Conservation (phyloP, 2,329 filamentous ascomycete species). For the Colletotrichum sp. region DNA sequence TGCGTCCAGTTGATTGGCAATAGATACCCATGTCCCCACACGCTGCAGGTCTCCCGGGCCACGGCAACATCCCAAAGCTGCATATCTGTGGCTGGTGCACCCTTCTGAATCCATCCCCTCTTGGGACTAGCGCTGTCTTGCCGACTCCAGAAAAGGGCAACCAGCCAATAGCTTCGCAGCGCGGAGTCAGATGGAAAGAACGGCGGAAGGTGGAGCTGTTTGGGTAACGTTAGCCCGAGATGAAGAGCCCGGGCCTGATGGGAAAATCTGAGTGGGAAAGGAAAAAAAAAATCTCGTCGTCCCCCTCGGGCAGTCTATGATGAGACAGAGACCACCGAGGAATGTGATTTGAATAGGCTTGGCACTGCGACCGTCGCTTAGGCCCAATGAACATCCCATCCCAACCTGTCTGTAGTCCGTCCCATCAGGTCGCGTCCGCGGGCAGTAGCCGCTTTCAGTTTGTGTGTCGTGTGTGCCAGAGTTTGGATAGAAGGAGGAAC, state of each 20-base stretch:
- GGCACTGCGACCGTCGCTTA: neutral
- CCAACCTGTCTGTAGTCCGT: neutral
- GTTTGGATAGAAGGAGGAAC: neutral
- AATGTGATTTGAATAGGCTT: slow-evolving; percentile 6
- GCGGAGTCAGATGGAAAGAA: neutral
- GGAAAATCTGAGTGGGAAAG: neutral
- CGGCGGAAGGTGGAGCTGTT: slow-evolving; percentile 1
- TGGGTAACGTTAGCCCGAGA: slow-evolving; percentile 14
- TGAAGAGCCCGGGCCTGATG: neutral
- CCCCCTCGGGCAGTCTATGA: neutral
- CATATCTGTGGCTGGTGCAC: slow-evolving; percentile 15
- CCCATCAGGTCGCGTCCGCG: neutral
- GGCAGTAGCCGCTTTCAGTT: neutral
- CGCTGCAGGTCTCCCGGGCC: slow-evolving; percentile 10
- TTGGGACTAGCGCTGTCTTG: neutral
- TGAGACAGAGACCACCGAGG: slow-evolving; percentile 7
- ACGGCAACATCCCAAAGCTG: slow-evolving; percentile 5
- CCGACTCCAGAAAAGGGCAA: neutral
- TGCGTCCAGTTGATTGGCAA: slow-evolving; percentile 17
- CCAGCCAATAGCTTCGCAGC: neutral
- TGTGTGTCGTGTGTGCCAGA: neutral
- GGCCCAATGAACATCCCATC: neutral
- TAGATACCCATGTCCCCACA: slow-evolving; percentile 9
- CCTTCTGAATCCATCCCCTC: neutral
- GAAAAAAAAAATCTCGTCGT: too few relatives aligned